phyloP scores from a whole-genome alignment of 768 basidiomycete species.

The Ramaria sp. region DNA sequence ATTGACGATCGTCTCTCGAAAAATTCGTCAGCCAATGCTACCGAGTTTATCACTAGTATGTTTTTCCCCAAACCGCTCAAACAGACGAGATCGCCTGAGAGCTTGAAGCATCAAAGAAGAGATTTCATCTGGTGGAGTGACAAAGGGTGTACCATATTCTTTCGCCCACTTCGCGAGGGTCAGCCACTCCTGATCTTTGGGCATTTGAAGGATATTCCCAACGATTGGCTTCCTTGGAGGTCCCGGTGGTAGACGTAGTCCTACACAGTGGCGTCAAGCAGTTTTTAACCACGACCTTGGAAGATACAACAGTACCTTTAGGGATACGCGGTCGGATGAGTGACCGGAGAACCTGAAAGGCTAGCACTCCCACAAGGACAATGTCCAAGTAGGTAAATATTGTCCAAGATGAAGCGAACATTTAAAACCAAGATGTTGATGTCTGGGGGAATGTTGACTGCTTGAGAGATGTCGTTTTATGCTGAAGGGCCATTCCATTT shows the following conservation, averaged over 20 bases:
- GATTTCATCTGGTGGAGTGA: not conserved
- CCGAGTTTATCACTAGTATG: not conserved
- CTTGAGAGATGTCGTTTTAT: no score
- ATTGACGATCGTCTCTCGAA: constrained; percentile 2
- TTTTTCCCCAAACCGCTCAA: not conserved
- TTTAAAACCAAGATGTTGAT: no score
- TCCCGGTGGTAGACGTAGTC: constrained; percentile 13
- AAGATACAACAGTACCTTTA: no score
- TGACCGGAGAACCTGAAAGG: no score
- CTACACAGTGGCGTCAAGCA: not conserved
- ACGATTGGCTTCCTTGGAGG: constrained; percentile 16
- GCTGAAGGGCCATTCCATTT: no score
- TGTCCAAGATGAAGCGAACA: no score
- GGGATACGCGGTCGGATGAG: no score
- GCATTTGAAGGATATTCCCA: constrained; percentile 16
- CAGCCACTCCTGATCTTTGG: constrained; percentile 16
- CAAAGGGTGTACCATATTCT: constrained; percentile 33
- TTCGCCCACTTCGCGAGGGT: constrained; percentile 43
- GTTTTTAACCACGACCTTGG: no score
- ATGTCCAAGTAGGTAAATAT: no score
- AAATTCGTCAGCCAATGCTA: not conserved
- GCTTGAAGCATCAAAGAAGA: not conserved
- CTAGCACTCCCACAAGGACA: no score
- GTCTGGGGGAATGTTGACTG: no score
- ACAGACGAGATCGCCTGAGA: not conserved